Percentiles rank a stretch among this genome's conserved stretches.
Conservation (phyloP, 768 basidiomycete genomes). For the Epithele typhae region DNA sequence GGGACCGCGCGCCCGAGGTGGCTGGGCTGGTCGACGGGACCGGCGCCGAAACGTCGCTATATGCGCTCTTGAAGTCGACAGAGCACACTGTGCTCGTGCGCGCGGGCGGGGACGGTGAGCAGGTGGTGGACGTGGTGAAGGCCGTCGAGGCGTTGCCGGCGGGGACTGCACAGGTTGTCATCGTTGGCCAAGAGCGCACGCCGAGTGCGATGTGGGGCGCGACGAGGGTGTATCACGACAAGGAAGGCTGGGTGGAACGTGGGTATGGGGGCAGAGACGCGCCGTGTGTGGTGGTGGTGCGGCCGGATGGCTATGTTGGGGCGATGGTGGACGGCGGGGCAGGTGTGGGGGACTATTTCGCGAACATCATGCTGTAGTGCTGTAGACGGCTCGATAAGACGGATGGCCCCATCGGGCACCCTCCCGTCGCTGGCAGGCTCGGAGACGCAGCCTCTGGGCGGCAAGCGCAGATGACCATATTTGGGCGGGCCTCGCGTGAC, state of each 20-base stretch:
- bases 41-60: slow-evolving; percentile 18
- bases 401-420: no score
- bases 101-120: not conserved
- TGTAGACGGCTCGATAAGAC: no score
- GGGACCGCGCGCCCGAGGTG: slow-evolving; percentile 45
- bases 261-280: slow-evolving; percentile 4
- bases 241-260: slow-evolving; percentile 4
- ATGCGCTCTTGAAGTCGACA: slow-evolving; percentile 23
- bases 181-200: slow-evolving; percentile 1
- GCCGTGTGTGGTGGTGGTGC: slow-evolving; percentile 4
- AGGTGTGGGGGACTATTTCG: no score
- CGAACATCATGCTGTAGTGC: no score
- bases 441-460: no score
- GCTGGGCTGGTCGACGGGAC: slow-evolving; percentile 23
- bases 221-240: slow-evolving; percentile 3
- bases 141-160: not conserved
- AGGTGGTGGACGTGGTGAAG: not conserved
- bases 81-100: slow-evolving; percentile 32
- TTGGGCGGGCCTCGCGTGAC: slow-evolving; percentile 14
- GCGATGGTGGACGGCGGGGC: slow-evolving; percentile 3
- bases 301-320: slow-evolving; percentile 15
- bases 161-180: not conserved
- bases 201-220: not conserved
- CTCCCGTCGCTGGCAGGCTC: no score
- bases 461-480: no score